Evolutionary conservation across 1,284 basidiomycete species (phyloP).

Genomic region (Thelephora terrestris): DNA sequence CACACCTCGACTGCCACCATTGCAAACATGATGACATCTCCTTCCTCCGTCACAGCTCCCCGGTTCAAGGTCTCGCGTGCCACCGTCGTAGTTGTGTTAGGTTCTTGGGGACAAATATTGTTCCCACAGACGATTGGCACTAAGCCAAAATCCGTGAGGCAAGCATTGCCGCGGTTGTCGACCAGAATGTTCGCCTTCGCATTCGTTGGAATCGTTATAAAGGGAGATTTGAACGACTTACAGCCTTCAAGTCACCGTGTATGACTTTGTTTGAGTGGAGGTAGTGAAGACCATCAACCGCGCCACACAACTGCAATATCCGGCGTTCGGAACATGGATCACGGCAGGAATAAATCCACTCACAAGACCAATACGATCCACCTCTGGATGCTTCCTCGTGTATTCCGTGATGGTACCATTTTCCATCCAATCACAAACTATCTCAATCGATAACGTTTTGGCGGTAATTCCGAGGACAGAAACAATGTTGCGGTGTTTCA

Average conservation of each 20-base stretch:
- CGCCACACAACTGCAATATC: not conserved
- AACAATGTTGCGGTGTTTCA: no score
- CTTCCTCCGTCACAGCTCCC: no score
- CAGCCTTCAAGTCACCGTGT: not conserved
- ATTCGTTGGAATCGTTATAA: not conserved
- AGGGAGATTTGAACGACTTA: not conserved
- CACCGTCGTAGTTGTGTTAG: no score
- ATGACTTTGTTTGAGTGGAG: not conserved
- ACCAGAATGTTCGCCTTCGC: not conserved
- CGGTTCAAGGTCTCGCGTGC: no score
- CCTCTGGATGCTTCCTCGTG: not conserved
- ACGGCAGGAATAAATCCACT: not conserved
- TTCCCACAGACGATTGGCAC: no score
- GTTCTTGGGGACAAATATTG: no score
- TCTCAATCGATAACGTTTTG: not conserved
- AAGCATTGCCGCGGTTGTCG: conserved; percentile 11
- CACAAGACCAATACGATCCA: not conserved
- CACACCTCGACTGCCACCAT: no score
- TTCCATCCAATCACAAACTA: not conserved
- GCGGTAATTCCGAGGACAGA: conserved; percentile 1
- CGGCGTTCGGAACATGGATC: not conserved
- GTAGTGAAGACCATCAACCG: not conserved
- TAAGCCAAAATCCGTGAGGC: not conserved
- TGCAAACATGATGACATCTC: no score
- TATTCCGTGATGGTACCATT: not conserved